Evolutionary conservation across 768 basidiomycete genomes (phyloP).

Genomic region (Amanita subjunquillea): DNA sequence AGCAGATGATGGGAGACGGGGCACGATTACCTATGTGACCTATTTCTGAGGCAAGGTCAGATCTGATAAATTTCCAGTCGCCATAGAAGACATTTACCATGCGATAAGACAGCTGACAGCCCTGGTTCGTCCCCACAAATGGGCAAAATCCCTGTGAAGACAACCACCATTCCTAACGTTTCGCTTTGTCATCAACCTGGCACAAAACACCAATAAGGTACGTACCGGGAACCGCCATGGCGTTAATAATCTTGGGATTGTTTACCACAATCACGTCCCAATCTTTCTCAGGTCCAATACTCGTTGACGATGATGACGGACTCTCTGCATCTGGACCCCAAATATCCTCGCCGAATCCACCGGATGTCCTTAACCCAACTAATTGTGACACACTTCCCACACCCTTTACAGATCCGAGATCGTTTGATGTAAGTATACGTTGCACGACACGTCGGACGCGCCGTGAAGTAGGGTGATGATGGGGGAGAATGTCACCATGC

Average conservation of each 20-base stretch:
- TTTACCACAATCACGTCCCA: conserved; percentile 77
- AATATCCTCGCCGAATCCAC: conserved; percentile 15
- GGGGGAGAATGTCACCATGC: conserved; percentile 45
- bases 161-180: conserved; percentile 59
- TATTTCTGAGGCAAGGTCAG: conserved; percentile 41
- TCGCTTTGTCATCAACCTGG: background rate
- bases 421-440: conserved; percentile 58
- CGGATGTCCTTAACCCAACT: conserved; percentile 12
- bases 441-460: conserved; percentile 64
- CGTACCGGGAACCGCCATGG: conserved; percentile 63
- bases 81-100: conserved; percentile 41
- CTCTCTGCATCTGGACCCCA: conserved; percentile 26
- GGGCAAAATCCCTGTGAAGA: conserved; percentile 85
- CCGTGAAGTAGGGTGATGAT: conserved; percentile 50
- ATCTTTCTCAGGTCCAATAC: conserved; percentile 25
- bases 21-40: conserved; percentile 54
- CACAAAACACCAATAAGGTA: background rate
- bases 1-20: background rate
- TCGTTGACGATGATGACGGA: conserved; percentile 11
- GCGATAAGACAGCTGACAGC: conserved; percentile 74
- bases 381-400: conserved; percentile 12
- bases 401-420: conserved; percentile 53
- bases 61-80: background rate
- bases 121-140: conserved; percentile 71
- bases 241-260: conserved; percentile 62